Percentiles rank a stretch among this genome's conserved stretches.
These are phyloP conservation scores for Apiospora rasikravindrae DNA, from an alignment of 2,329 filamentous ascomycete genomes.

Conservation along the genomic window DNA sequence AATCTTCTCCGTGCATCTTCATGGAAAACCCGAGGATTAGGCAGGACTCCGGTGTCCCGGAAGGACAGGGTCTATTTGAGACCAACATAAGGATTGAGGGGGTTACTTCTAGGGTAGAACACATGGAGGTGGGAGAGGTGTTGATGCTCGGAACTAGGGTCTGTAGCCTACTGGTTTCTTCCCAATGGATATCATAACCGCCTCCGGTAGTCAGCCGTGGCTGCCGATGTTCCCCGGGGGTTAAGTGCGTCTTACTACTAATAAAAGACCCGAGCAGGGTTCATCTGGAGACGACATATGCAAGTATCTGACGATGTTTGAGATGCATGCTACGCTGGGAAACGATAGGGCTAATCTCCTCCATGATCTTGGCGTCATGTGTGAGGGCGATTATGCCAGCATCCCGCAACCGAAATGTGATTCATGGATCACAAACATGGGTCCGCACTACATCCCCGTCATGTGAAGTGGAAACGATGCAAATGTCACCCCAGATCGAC, in stretches of 20 bases:
- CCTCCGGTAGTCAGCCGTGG: not conserved
- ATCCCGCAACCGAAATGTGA: not conserved
- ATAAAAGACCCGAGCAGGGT: not conserved
- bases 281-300: not conserved
- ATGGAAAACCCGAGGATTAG: not conserved
- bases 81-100: not conserved
- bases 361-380: not conserved
- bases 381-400: not conserved
- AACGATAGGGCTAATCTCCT: slow-evolving; percentile 1
- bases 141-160: not conserved
- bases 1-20: not conserved
- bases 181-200: not conserved
- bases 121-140: not conserved
- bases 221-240: too few relatives aligned
- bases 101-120: not conserved
- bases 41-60: not conserved
- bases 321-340: not conserved
- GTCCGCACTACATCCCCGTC: not conserved
- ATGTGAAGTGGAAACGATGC: not conserved
- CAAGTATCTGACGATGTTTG: not conserved
- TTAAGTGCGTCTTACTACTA: not conserved
- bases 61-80: not conserved
- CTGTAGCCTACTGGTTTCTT: not conserved
- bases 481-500: not conserved
- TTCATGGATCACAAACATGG: not conserved